Evolutionary conservation across 495 filamentous ascomycete species (phyloP).

Genomic region (Choiromyces venosus): DNA sequence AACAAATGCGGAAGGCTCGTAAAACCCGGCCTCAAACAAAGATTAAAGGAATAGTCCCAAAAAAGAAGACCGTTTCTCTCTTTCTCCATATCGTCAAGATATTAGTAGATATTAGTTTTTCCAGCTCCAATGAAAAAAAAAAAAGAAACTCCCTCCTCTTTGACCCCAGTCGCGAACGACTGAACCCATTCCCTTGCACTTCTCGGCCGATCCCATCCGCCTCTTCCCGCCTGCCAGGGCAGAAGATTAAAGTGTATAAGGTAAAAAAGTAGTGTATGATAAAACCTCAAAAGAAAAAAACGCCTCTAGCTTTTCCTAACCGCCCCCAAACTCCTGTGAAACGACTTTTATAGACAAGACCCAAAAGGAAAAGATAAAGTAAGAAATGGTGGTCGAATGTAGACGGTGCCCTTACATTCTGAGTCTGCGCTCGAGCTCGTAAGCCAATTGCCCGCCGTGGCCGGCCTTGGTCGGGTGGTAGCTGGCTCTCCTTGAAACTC

Average conservation of each 20-base stretch:
- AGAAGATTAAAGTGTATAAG: neutral
- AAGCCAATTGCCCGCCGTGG: slow-evolving; percentile 35
- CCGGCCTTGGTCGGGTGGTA: slow-evolving; percentile 35
- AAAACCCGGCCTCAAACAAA: neutral
- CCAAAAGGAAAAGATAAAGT: neutral
- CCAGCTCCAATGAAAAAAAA: slow-evolving; percentile 3
- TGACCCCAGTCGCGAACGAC: neutral
- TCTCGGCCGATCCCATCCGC: neutral
- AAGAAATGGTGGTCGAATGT: slow-evolving; percentile 21
- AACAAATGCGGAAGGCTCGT: neutral
- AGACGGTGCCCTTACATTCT: slow-evolving; percentile 35
- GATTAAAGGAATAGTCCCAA: neutral
- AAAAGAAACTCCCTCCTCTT: neutral
- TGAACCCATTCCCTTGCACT: neutral
- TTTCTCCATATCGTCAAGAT: slow-evolving; percentile 1
- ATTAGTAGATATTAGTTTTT: slow-evolving; percentile 6
- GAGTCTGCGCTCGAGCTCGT: slow-evolving; percentile 39
- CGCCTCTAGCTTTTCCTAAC: neutral
- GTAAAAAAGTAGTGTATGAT: slow-evolving; percentile 3
- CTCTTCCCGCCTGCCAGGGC: neutral
- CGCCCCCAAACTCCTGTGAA: slow-evolving; percentile 4
- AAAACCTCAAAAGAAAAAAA: slow-evolving; percentile 8
- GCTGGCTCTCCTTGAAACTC: slow-evolving; percentile 30
- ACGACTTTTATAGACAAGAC: neutral
- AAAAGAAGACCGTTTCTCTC: neutral